Base-by-base conservation (phyloP, 2,329 filamentous ascomycete species). In the Fusarium sp. region DNA sequence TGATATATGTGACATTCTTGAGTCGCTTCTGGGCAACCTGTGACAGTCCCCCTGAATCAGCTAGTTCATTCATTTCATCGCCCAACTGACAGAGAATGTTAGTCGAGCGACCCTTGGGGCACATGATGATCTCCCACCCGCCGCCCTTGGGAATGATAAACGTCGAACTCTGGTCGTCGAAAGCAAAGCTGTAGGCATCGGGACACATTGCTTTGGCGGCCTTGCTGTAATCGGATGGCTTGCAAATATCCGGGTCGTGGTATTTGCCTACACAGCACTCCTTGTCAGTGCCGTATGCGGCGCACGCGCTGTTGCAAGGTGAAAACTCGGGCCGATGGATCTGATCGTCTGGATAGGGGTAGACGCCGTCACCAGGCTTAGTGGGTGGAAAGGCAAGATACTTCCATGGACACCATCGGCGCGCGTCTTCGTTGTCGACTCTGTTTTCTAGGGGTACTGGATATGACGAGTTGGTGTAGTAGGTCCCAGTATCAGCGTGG, bases 151-250 rank as follows among this genome's bases (percentile, higher is more conserved):
- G 87, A 34, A 90, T 82, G 71, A 88, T 87, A 72, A 90, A 90
- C 0, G 87, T 90, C 14, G 84, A 87, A 29, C 81, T 81, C 65
- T 82, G 80, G 73, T 89, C 86, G 70, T 88, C 85, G 77, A 87
- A 88, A 55, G 91, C 89, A 77, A 87, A 96, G 74, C 90, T 93
- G 80, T 96, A 96, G 3, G 92, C 92, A 79, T 96, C 93, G 1
- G 93, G 92, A 76, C 93, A 96, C 11, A 95, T 85, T 4, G 80
- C 81, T 81, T 96, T 96, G 58, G 91, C 91, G 10, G 83, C 83
- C 63, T 83, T 86, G 70, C 89, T 89, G 80, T 94, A 96, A 40
- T 86, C 79, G 55, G 89, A 89, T 3, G 90, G 89, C 64, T 84
- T 82, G 81, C 92, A 96, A 53, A 83, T 82, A 23, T 84, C 82